Base-by-base conservation (phyloP, 805 yeast genomes). In the Sungouiozyma intestinalis region DNA sequence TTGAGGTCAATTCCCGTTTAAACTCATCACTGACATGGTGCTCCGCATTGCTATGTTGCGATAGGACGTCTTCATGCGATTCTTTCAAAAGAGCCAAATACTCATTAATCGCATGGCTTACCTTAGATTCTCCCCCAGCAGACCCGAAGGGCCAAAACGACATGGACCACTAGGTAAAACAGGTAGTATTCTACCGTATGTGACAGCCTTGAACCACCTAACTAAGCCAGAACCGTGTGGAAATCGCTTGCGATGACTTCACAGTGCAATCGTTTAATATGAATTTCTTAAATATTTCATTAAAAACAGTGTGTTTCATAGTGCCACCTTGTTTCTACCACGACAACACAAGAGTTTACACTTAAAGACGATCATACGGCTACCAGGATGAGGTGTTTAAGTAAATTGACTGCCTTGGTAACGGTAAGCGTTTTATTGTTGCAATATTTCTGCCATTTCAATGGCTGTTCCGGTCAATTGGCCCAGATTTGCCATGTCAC, bases 101-200 rank as follows among this genome's bases (percentile, higher is more conserved):
- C 21, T 58, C 63, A 31, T 63, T 67, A 40, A 68, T 49, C 17
- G 62, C 54, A 48, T 61, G 58, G 44, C 55, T 55, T 27, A 62
- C 53, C 39, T 60, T 53, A 13, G 62, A 51, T 21, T 58, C 51
- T 16, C 48, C 51, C n/a, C 45, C 45, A 35, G 51, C 53, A 43
- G 62, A 62, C 46, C 65, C 65, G 51, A 65, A 64, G 19, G 66
- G 68, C 69, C 69, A 65, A 51, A 64, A 62, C 11, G 68, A 62
- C 68, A 64, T 51, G 11, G 29, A 7, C 29, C 6, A 24, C 11
- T 24, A 24, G 2, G 18, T 33, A 19, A 15, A 18, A 29, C 9
- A 3, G 16, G 13, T 16, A n/a, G 13, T 4, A 13, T 36, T 36
- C 20, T 16, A 36, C 24, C 29, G 29, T 6, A 7, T 24, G 6